Conservation (phyloP, 192 early-diverging fungal species). For the Phlyctochytrium bullatum region DNA sequence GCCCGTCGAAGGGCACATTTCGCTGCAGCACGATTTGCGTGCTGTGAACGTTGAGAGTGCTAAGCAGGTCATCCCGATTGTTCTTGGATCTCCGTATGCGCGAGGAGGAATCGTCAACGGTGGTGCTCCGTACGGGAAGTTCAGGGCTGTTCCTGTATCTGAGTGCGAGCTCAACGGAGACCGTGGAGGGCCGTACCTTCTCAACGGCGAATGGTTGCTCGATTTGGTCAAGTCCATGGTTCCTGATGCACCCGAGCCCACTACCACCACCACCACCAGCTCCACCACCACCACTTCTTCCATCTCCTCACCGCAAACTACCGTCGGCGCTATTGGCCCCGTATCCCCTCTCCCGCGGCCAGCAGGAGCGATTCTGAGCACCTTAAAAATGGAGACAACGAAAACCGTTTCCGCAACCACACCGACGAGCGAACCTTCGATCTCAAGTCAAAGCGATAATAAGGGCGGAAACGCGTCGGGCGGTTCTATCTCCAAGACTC, state of each 20-base stretch:
- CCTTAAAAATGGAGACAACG: too few relatives aligned
- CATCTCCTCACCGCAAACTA: too few relatives aligned
- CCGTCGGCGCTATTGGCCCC: too few relatives aligned
- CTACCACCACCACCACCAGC: neutral
- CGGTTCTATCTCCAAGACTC: too few relatives aligned
- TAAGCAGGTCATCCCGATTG: neutral
- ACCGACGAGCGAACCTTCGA: too few relatives aligned
- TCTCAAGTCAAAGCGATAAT: too few relatives aligned
- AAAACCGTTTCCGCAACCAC: too few relatives aligned
- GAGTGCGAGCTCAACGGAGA: neutral
- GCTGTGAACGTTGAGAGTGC: neutral
- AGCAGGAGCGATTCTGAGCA: too few relatives aligned
- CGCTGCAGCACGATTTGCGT: neutral
- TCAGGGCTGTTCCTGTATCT: neutral
- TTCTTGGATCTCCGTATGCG: too few relatives aligned
- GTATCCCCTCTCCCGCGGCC: too few relatives aligned
- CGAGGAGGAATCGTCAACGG: too few relatives aligned
- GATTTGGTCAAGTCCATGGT: neutral
- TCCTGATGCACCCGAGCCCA: neutral
- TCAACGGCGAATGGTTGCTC: neutral
- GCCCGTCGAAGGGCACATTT: neutral
- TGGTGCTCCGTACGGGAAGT: neutral
- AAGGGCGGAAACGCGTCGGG: too few relatives aligned
- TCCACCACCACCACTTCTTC: neutral
- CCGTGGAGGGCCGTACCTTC: neutral